phyloP scores from a whole-genome alignment of 1,284 basidiomycete species.

The Acaromyces ingoldii region DNA sequence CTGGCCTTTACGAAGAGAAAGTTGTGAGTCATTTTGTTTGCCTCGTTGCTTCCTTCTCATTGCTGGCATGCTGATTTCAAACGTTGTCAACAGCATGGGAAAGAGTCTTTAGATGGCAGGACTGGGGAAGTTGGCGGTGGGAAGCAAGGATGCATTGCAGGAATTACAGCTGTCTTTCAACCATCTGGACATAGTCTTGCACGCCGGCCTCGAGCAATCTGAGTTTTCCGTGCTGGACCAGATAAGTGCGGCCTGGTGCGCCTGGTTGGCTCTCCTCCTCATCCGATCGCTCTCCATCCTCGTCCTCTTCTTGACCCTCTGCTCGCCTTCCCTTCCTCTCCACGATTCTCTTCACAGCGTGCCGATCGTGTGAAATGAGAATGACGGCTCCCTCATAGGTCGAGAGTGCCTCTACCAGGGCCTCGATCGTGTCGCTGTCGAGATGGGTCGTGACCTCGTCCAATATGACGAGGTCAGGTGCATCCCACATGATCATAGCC shows the following conservation, averaged over 20 bases:
- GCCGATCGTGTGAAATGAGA: slow-evolving; percentile 67
- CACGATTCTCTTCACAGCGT: slow-evolving; percentile 34
- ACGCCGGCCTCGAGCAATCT: slow-evolving; percentile 54
- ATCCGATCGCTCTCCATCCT: not conserved
- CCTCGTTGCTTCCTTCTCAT: too few species aligned
- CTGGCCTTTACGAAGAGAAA: slow-evolving; percentile 74
- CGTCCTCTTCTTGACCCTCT: not conserved
- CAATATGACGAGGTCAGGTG: slow-evolving; percentile 29
- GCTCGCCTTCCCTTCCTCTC: slow-evolving; percentile 27
- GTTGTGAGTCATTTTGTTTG: too few species aligned
- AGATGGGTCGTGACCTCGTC: slow-evolving; percentile 58
- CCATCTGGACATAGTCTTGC: slow-evolving; percentile 53
- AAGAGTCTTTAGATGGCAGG: too few species aligned
- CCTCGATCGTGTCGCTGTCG: slow-evolving; percentile 63
- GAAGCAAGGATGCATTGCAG: too few species aligned
- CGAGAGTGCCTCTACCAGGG: slow-evolving; percentile 60
- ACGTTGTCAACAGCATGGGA: too few species aligned
- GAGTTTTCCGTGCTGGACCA: slow-evolving; percentile 55
- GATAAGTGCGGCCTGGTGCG: slow-evolving; percentile 54
- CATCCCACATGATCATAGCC: slow-evolving; percentile 31
- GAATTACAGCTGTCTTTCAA: slow-evolving; percentile 16
- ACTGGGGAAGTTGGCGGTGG: too few species aligned
- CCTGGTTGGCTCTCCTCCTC: slow-evolving; percentile 14
- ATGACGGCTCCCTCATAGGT: slow-evolving; percentile 61
- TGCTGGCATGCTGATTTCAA: too few species aligned